These are phyloP conservation scores for Gaeumannomyces tritici DNA, from an alignment of 2,329 filamentous ascomycete genomes.

Conservation along the genomic window DNA sequence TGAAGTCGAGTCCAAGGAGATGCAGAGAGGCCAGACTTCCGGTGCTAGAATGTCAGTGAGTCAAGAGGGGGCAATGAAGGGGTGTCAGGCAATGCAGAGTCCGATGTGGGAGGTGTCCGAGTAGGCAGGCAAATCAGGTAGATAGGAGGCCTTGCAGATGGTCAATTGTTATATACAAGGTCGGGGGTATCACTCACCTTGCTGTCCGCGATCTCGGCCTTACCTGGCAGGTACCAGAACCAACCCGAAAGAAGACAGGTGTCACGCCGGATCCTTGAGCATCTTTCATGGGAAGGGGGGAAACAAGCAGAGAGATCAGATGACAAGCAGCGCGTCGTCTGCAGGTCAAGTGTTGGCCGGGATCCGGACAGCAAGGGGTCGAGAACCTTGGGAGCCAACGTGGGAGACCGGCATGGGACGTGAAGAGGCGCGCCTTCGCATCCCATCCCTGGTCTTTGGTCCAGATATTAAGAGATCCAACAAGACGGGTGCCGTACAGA, in stretches of 20 bases:
- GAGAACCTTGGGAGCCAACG: no score
- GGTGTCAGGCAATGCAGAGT: no score
- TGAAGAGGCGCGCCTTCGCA: not conserved
- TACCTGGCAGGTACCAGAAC: conserved; percentile 23
- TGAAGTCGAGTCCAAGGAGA: no score
- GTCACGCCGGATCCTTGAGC: conserved; percentile 15
- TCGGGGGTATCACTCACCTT: conserved; percentile 22
- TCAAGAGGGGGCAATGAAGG: no score
- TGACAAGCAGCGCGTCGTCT: conserved; percentile 15
- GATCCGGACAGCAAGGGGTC: conserved; percentile 25
- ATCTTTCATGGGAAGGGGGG: conserved; percentile 16
- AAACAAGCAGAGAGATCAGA: conserved; percentile 14
- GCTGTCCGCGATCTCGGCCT: conserved; percentile 24
- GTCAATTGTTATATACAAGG: conserved; percentile 27
- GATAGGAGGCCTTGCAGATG: conserved; percentile 18
- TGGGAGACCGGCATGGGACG: no score
- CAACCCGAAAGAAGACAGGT: conserved; percentile 16
- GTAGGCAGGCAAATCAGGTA: no score
- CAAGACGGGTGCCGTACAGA: not conserved
- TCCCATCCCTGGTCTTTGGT: not conserved
- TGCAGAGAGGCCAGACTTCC: no score
- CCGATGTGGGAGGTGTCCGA: no score
- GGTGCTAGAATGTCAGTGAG: no score
- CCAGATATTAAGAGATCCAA: conserved; percentile 3
- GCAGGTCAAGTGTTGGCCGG: conserved; percentile 14